Evolutionary conservation across 1,284 basidiomycete genomes (phyloP).

Genomic region (Microbotryum silenes-acaulis): DNA sequence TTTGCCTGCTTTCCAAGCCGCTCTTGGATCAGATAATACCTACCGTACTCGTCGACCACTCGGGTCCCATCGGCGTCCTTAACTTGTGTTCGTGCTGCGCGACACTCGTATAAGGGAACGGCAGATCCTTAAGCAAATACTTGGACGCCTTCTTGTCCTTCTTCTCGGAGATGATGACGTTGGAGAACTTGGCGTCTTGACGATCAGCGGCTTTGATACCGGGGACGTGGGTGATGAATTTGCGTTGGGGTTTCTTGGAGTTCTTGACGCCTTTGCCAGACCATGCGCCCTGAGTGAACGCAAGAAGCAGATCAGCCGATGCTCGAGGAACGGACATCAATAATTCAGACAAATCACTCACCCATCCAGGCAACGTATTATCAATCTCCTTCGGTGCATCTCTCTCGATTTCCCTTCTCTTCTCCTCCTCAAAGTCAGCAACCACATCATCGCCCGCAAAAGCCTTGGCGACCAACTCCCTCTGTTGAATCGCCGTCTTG

Average conservation of each 20-base stretch:
- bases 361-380: constrained; percentile 91
- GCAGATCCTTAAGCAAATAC: constrained; percentile 80
- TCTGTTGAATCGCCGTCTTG: constrained; percentile 67
- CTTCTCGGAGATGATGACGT: constrained; percentile 91
- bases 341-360: constrained; percentile 42
- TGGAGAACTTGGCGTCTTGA: constrained; percentile 70
- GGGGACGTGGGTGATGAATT: constrained; percentile 66
- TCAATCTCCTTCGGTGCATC: constrained; percentile 82
- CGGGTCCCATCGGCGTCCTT: constrained; percentile 69
- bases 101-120: constrained; percentile 84
- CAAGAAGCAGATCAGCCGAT: constrained; percentile 4
- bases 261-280: constrained; percentile 62
- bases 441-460: constrained; percentile 96
- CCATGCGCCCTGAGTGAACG: constrained; percentile 69
- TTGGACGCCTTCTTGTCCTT: constrained; percentile 86
- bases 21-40: constrained; percentile 57
- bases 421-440: constrained; percentile 75
- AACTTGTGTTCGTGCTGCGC: constrained; percentile 82
- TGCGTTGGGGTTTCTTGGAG: constrained; percentile 42
- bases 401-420: constrained; percentile 64
- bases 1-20: not conserved
- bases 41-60: constrained; percentile 88
- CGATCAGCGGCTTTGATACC: constrained; percentile 71
- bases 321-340: constrained; percentile 7
- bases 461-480: constrained; percentile 82